Evolutionary conservation across 2,329 filamentous ascomycete genomes (phyloP), one percentile per base, ranked within the genome.

Genomic region (Alternaria triticimaculans): DNA sequence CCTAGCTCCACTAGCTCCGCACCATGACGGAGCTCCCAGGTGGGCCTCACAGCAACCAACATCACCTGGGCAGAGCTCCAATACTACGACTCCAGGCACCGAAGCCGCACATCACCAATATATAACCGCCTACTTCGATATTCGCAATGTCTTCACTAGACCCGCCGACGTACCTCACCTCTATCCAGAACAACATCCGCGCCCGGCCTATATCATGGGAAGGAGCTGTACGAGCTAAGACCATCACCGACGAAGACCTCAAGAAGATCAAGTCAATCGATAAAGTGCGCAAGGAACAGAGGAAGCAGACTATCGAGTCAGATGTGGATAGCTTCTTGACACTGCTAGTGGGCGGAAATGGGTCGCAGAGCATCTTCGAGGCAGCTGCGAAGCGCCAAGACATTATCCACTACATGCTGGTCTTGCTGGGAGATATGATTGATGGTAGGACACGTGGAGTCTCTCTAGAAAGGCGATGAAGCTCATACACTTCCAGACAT

Each of bases 161-260:
- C 80, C 92, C 93, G 72, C 94, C 94, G 63, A 92, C 92, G 63
- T 97, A 97, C 82, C 88, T 92, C 69, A 87, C 89, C 78, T 95
- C 93, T 72, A 87, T 97, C 72, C 94, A 97, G 85, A 96, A 93
- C 88, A 98, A 98, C 86, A 97, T 98, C 80, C 93, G 96, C 78
- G 92, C 93, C 78, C 89, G 96, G 72, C 94, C 94, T 70, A 97
- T 99, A 82, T 94, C 95, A 62, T 99, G 96, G 96, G 95, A 98
- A 82, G 95, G 95, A 75, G 94, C 95, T 75, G 93, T 97, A 71
- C 89, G 96, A 81, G 93, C 93, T 73, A 93, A 94, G 81, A 96
- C 93, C 77, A 92, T 99, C 82, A 97, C 92, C 62, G 95, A 98
- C 72, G 90, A 92, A 72, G 95, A 99, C 82, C 88, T 97, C 73